Evolutionary conservation across 371 early-diverging fungal species (phyloP).

Genomic region (Nematocida minor): DNA sequence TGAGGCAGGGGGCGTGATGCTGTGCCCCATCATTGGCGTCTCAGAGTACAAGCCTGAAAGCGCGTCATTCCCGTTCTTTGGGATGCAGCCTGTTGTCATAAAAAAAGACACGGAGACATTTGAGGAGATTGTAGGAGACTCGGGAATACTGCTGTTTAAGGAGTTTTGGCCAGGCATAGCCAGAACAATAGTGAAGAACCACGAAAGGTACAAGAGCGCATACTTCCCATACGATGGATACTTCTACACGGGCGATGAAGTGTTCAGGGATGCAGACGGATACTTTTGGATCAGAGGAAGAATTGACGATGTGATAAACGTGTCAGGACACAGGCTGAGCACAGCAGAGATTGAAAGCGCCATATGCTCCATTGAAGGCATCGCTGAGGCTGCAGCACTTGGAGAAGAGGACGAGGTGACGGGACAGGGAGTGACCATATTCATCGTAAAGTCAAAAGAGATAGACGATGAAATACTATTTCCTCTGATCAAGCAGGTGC

Average conservation of each 20-base stretch:
- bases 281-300: conserved; percentile 81
- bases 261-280: conserved; percentile 72
- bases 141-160: conserved; percentile 79
- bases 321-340: conserved; percentile 85
- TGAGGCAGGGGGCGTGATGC: conserved; percentile 84
- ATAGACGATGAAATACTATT: conserved; percentile 56
- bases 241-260: conserved; percentile 72
- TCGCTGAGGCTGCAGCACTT: conserved; percentile 87
- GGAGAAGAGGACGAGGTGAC: conserved; percentile 82
- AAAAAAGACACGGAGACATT: conserved; percentile 67
- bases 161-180: conserved; percentile 88
- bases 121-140: conserved; percentile 65
- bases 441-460: conserved; percentile 61
- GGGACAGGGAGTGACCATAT: conserved; percentile 69
- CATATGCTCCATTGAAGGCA: conserved; percentile 69
- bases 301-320: conserved; percentile 90
- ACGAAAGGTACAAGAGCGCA: conserved; percentile 77
- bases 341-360: conserved; percentile 90
- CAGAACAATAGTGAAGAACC: conserved; percentile 78
- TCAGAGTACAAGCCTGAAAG: conserved; percentile 81
- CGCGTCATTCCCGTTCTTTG: conserved; percentile 88
- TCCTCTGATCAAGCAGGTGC: conserved; percentile 70
- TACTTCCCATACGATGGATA: conserved; percentile 78
- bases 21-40: conserved; percentile 80
- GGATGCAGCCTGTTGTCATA: conserved; percentile 76